Evolutionary conservation across 176 grass and related monocot genomes (phyloP).

Genomic region (Zoysia japonica): DNA sequence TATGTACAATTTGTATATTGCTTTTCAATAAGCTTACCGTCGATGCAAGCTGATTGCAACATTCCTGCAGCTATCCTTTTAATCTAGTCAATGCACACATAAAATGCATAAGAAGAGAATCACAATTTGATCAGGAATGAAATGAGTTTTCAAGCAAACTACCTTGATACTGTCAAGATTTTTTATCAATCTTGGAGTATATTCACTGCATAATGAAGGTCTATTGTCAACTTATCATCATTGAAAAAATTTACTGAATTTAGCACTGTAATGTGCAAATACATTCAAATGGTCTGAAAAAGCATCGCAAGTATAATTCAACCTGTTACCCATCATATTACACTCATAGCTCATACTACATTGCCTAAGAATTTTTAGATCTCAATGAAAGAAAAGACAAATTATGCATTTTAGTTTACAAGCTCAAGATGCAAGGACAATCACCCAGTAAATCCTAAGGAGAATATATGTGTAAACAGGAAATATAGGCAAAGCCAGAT

Average conservation of each 20-base stretch:
- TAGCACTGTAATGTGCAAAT: not conserved
- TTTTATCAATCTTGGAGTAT: slow-evolving; percentile 92
- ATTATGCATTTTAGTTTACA: not conserved
- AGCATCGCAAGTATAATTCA: slow-evolving; percentile 10
- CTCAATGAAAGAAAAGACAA: slow-evolving; percentile 4
- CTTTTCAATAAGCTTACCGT: slow-evolving; percentile 59
- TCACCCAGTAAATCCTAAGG: slow-evolving; percentile 1
- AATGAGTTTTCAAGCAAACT: slow-evolving; percentile 39
- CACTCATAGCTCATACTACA: slow-evolving; percentile 27
- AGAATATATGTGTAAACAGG: slow-evolving; percentile 11
- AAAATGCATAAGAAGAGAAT: slow-evolving; percentile 25
- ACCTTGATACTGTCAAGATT: slow-evolving; percentile 83
- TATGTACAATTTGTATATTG: slow-evolving; percentile 24
- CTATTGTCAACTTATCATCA: slow-evolving; percentile 40
- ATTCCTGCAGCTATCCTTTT: slow-evolving; percentile 87
- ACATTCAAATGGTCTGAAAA: slow-evolving; percentile 16
- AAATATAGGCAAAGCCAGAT: not conserved
- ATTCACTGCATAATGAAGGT: slow-evolving; percentile 78
- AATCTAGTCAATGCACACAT: slow-evolving; percentile 54
- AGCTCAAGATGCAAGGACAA: not conserved
- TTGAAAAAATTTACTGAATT: not conserved
- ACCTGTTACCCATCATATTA: slow-evolving; percentile 8
- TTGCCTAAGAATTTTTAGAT: not conserved
- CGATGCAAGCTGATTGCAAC: slow-evolving; percentile 91
- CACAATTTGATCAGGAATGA: slow-evolving; percentile 4